Evolutionary conservation across 208 protist species (phyloP), one percentile per base, ranked within the genome.

Genomic region (Novymonas esmeraldas): DNA sequence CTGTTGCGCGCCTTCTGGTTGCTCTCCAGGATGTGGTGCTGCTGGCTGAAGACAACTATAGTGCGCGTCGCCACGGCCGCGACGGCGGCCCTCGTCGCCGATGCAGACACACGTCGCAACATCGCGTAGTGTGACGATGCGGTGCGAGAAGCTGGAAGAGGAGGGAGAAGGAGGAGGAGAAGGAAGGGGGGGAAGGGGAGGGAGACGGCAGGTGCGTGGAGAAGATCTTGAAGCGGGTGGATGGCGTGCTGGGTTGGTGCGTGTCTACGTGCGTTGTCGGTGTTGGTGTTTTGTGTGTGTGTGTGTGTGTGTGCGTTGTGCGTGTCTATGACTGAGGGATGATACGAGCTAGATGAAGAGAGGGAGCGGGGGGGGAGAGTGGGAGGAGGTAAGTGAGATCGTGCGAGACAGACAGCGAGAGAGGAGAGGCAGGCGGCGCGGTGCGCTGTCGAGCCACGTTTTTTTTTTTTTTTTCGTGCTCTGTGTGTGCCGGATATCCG

Each of bases 1-100:
- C 85, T 92, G 78, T 85, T 89, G 61, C 82, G 86, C 7, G 84
- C 87, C 71, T 92, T 92, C 65, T 95, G 90, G 69, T 95, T 95
- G 64, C 85, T 87, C 73, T 89, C 81, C 33, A 95, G 79, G 33
- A 95, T 82, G 71, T 92, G 86, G 60, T 91, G 81, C 64, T 95
- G 90, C 68, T 95, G 90, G 60, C 84, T 92, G 64, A 87, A 95
- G 13, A 95, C 90, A 39, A 93, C 74, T 29, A 95, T 95, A 52
- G 42, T 77, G 56, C 87, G 90, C 26, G 57, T 26, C 9, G 67
- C 67, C 22, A 56, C 48, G 54, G 63, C 14, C 39, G 61, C 59
- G 64, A 51, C 55, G 20, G 48, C 71, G 44, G 73, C 26, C 59
- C 69, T 20, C 46, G 57, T 33, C 20, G 56, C 61, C 44, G 63